Evolutionary conservation across 106 monocot genomes (phyloP).

Genomic region (Allium fistulosum): DNA sequence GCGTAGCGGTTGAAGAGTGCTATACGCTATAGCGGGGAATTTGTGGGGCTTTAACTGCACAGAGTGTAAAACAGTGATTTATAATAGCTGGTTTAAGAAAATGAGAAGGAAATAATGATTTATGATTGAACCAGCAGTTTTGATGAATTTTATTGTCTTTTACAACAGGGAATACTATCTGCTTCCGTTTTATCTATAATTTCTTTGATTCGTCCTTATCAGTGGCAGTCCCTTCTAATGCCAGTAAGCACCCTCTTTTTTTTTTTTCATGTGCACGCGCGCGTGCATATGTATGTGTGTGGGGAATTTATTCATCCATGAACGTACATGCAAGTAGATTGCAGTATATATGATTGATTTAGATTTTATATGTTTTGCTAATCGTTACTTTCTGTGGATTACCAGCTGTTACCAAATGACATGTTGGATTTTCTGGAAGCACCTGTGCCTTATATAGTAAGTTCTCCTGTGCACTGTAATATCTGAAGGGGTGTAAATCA

Average conservation of each 20-base stretch:
- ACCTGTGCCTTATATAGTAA: conserved; percentile 97
- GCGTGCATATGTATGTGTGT: not conserved
- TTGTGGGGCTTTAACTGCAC: too few species aligned
- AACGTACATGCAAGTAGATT: conserved; percentile 2
- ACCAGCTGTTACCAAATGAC: conserved; percentile 83
- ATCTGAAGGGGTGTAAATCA: not conserved
- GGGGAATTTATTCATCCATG: conserved; percentile 3
- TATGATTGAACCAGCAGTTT: too few species aligned
- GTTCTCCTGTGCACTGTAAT: conserved; percentile 17
- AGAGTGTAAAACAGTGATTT: too few species aligned
- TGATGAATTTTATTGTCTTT: too few species aligned
- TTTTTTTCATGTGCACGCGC: not conserved
- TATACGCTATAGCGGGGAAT: too few species aligned
- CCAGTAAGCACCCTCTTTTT: conserved; percentile 45
- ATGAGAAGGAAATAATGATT: too few species aligned
- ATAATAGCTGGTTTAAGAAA: too few species aligned
- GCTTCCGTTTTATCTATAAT: conserved; percentile 86
- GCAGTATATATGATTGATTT: not conserved
- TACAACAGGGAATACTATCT: conserved; percentile 73
- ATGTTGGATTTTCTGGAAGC: conserved; percentile 99
- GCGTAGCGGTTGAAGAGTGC: too few species aligned
- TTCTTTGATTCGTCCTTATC: conserved; percentile 88
- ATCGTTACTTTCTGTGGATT: conserved; percentile 3
- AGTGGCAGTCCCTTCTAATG: conserved; percentile 95
- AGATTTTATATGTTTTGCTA: not conserved